Evolutionary conservation across 1,284 basidiomycete species (phyloP), one percentile per base, ranked within the genome.

Genomic region (Boletus sp.): DNA sequence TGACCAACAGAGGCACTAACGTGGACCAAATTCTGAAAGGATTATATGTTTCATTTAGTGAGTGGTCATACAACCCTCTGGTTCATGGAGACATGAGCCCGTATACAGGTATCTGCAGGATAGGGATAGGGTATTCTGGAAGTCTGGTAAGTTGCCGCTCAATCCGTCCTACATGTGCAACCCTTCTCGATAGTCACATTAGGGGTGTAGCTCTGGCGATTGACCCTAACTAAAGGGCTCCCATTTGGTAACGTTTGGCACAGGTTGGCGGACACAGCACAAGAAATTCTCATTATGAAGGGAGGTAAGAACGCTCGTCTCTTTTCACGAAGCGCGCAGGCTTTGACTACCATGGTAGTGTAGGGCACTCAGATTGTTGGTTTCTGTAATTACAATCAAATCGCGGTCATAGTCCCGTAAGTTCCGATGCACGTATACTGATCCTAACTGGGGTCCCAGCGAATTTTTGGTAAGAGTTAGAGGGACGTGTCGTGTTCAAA

Each of bases 401-500:
- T 52, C 5, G 2, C 23, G 32, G 17, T 10, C 6, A 37, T 43
- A 2, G n/a, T n/a, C n/a, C n/a, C n/a, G n/a, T n/a, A n/a, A n/a
- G n/a, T n/a, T n/a, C n/a, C n/a, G n/a, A n/a, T n/a, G n/a, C n/a
- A n/a, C n/a, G n/a, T n/a, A n/a, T n/a, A n/a, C n/a, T n/a, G n/a
- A n/a, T n/a, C n/a, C n/a, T n/a, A n/a, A n/a, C n/a, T n/a, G n/a
- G n/a, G n/a, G 25, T 47, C 13, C 51, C 50, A 51, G 40, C n/a
- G 48, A 48, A 40, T 54, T 39, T 17, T n/a, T 54, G 25, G 53
- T 46, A 13, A 1, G 36, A 39, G 3, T 14, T 23, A 8, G 3
- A 13, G n/a, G 17, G 13, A 41, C 8, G 1, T 8, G 5, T 29
- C 13, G 27, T 13, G 10, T 29, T 29, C 13, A 29, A 29, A 13